A percentile compares a stretch with the other conserved stretches of the same genome.
Evolutionary conservation across 1,284 basidiomycete species (phyloP).

Genomic region (Puccinia coronata): DNA sequence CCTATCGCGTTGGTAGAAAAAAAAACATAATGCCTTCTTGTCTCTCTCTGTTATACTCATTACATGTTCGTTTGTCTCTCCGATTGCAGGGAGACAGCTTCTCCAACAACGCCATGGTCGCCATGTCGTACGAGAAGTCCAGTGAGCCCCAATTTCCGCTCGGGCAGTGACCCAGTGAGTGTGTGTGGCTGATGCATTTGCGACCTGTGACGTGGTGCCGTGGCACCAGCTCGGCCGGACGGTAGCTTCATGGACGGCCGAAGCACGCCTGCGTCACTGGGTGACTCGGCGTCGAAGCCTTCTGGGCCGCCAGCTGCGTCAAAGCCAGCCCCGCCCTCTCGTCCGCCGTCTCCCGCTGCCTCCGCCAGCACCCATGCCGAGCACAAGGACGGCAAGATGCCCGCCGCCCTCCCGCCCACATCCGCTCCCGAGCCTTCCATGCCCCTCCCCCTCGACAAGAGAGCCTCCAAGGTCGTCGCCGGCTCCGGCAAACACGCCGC

Average conservation of each 20-base stretch:
- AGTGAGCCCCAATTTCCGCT: background rate
- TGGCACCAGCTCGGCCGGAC: constrained; percentile 34
- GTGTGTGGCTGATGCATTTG: background rate
- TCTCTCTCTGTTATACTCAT: too few relatives aligned
- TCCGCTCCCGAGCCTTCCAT: too few relatives aligned
- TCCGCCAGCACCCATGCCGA: too few relatives aligned
- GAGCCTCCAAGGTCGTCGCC: background rate
- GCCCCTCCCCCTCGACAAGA: too few relatives aligned
- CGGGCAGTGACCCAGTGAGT: background rate
- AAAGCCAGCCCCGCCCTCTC: background rate
- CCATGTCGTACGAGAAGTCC: constrained; percentile 29
- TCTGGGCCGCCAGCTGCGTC: too few relatives aligned
- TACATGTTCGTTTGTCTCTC: too few relatives aligned
- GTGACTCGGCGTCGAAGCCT: background rate
- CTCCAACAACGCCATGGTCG: constrained; percentile 29
- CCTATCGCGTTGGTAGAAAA: background rate
- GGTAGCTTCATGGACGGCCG: constrained; percentile 17
- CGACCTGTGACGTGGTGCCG: too few relatives aligned
- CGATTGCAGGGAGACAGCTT: constrained; percentile 11
- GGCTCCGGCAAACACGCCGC: constrained; percentile 29
- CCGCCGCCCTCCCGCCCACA: background rate
- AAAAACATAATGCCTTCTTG: background rate
- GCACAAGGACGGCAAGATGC: background rate
- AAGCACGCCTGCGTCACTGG: background rate
- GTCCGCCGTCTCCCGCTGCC: background rate